These are phyloP conservation scores for Candida albicans DNA, from an alignment of 1,139 yeast genomes.

Conservation along the genomic window DNA sequence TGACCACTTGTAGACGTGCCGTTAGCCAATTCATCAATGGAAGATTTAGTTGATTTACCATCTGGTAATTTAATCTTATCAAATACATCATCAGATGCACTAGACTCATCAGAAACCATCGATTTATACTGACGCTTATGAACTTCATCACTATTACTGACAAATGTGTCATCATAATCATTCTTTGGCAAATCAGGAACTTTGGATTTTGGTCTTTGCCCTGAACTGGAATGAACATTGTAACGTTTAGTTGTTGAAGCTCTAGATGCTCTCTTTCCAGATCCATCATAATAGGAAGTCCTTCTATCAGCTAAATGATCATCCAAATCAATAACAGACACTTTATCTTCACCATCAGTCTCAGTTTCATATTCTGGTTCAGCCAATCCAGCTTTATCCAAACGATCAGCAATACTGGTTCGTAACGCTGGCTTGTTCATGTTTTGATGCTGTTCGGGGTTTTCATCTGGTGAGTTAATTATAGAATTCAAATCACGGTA, in stretches of 20 bases:
- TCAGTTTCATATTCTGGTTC: slow-evolving; percentile 28
- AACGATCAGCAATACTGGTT: slow-evolving; percentile 46
- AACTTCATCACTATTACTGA: slow-evolving; percentile 31
- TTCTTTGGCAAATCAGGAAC: slow-evolving; percentile 34
- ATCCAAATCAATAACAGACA: slow-evolving; percentile 44
- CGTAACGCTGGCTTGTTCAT: slow-evolving; percentile 35
- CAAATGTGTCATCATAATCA: slow-evolving; percentile 36
- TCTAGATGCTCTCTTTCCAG: slow-evolving; percentile 23
- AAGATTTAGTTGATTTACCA: slow-evolving; percentile 19
- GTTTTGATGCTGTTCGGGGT: slow-evolving; percentile 6
- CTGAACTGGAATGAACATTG: slow-evolving; percentile 13
- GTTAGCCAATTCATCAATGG: slow-evolving; percentile 16
- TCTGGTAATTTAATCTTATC: slow-evolving; percentile 49
- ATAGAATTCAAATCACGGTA: slow-evolving; percentile 61
- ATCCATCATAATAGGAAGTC: slow-evolving; percentile 34
- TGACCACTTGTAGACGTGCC: slow-evolving; percentile 9
- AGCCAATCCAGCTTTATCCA: slow-evolving; percentile 37
- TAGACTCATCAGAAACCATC: slow-evolving; percentile 18
- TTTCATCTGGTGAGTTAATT: slow-evolving; percentile 18
- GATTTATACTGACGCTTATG: slow-evolving; percentile 16
- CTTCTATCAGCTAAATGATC: slow-evolving; percentile 44
- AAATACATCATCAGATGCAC: slow-evolving; percentile 30
- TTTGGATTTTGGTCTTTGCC: slow-evolving; percentile 32
- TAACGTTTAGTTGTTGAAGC: slow-evolving; percentile 24
- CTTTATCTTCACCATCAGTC: slow-evolving; percentile 36